Base-by-base conservation (phyloP, 768 basidiomycete genomes). In the Mycena filopes region DNA sequence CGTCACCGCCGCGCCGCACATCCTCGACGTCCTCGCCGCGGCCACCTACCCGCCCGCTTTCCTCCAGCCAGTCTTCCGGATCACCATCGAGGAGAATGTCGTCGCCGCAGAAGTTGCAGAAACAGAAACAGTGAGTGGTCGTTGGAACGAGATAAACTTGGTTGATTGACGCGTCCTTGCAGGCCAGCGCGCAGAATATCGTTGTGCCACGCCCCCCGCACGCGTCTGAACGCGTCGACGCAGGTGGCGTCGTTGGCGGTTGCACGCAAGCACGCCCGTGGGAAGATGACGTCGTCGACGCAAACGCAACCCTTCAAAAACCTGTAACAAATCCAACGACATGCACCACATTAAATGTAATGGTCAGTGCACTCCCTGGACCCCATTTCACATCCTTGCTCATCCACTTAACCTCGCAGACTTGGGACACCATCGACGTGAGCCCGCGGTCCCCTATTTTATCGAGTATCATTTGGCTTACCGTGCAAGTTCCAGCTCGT, bases 31-130 rank as follows among this genome's bases (percentile, higher is more conserved):
- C 29, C 65, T 60, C 47, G 49, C 50, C 55, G 65, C 65, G 29
- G 28, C 55, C 43, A 50, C 60, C 41, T 29, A 21, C 43, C 26
- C 57, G 28, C 16, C 38, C 26, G 21, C 33, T 11, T 7, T n/a
- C 16, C 23, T 46, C 18, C n/a, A n/a, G n/a, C 65, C 65, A 18
- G 42, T 61, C 54, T 66, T 62, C 38, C 65, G 62, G 43, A 61
- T 40, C 9, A 47, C 55, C 20, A 57, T n/a, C 45, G 55, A 47
- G 9, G 36, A 33, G 16, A 38, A 61, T 8, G 48, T 10, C 21
- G 18, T 38, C 25, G 45, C n/a, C 26, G 13, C 29, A 11, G n/a
- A 41, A 15, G 15, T 36, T 11, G 9, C 36, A 18, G 20, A 40
- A 5, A n/a, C 41, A 1, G 38, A 54, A 45, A 28, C 42, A 31